A percentile compares a stretch with the other conserved stretches of the same genome.
phyloP scores from a whole-genome alignment of 495 filamentous ascomycete genomes.

The Penicillium daleae region DNA sequence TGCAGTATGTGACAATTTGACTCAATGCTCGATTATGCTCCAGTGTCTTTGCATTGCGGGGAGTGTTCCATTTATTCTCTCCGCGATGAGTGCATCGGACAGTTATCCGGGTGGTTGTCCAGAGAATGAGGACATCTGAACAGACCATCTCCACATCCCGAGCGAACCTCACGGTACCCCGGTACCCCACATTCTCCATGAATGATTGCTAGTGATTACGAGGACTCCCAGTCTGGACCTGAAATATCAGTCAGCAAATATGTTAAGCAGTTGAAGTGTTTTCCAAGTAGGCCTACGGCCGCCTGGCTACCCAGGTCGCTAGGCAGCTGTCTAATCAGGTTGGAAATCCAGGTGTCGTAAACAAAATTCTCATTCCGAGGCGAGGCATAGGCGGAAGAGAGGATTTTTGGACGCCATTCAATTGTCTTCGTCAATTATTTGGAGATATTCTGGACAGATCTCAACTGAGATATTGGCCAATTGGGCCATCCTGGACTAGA shows the following conservation, averaged over 20 bases:
- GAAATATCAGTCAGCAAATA: not conserved
- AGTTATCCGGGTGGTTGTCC: not conserved
- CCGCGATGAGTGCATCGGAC: not conserved
- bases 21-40: not conserved
- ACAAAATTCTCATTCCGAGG: no score
- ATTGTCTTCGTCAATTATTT: no score
- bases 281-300: no score
- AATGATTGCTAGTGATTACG: not conserved
- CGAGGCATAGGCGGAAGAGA: no score
- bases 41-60: not conserved
- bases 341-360: no score
- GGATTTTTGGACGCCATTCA: no score
- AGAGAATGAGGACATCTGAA: not conserved
- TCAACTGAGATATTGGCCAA: no score
- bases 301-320: no score
- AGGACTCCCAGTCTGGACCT: not conserved
- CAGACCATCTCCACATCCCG: constrained; percentile 15
- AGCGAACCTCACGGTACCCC: not conserved
- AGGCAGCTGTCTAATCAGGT: no score
- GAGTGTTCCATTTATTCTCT: not conserved
- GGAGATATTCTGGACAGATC: no score
- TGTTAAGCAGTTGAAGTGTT: not conserved
- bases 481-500: no score
- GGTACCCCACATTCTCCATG: not conserved
- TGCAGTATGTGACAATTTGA: not conserved